Conservation (phyloP, 805 yeast genomes). For the Saturnispora halmiae region DNA sequence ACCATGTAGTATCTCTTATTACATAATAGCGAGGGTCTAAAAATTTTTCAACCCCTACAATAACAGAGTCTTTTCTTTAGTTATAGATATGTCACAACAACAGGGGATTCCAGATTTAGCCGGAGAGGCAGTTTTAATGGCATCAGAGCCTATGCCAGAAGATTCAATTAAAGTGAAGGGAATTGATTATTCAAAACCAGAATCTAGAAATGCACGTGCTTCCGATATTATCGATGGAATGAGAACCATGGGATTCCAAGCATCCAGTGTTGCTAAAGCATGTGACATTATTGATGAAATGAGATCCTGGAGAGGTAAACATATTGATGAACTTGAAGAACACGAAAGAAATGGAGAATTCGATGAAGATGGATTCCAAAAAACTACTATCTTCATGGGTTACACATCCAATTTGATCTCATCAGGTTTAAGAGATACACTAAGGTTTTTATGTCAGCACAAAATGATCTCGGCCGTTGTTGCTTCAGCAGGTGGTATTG, state of each 20-base stretch:
- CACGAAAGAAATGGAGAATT: slow-evolving; percentile 66
- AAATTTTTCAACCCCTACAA: background rate
- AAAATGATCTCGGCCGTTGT: slow-evolving; percentile 93
- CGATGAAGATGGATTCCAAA: slow-evolving; percentile 70
- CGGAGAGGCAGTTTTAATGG: slow-evolving; percentile 83
- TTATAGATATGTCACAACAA: slow-evolving; percentile 15
- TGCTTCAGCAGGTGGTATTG: slow-evolving; percentile 97
- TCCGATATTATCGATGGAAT: slow-evolving; percentile 68
- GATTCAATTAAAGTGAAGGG: slow-evolving; percentile 75
- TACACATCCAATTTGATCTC: slow-evolving; percentile 94
- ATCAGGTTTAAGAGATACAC: slow-evolving; percentile 86
- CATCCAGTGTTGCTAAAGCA: slow-evolving; percentile 73
- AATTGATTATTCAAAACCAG: slow-evolving; percentile 76
- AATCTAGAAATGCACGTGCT: slow-evolving; percentile 71
- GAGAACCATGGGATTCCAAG: slow-evolving; percentile 97
- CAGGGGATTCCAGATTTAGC: slow-evolving; percentile 58
- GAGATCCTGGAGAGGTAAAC: slow-evolving; percentile 89
- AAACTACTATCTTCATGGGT: slow-evolving; percentile 88
- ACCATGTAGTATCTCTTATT: too few relatives aligned
- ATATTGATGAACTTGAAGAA: slow-evolving; percentile 56
- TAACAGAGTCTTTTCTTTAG: too few relatives aligned
- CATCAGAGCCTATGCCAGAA: slow-evolving; percentile 78
- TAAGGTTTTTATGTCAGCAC: slow-evolving; percentile 83
- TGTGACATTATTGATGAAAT: slow-evolving; percentile 88
- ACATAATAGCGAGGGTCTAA: too few relatives aligned